A percentile compares a stretch with the other conserved stretches of the same genome.
Conservation (phyloP, 805 yeast genomes). For the Kluyveromyces nonfermentans region DNA sequence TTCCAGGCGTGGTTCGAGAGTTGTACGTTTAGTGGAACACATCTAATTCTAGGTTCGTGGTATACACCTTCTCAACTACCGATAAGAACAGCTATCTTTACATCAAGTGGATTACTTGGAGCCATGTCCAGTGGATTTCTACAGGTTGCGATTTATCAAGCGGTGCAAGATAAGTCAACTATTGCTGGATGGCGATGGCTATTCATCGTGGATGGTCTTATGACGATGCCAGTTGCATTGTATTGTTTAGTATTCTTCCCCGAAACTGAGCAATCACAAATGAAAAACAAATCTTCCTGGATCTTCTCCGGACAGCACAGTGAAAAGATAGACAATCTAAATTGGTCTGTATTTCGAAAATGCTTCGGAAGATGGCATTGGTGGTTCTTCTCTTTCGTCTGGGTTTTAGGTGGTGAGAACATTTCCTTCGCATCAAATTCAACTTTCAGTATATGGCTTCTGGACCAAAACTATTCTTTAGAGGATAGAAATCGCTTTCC, state of each 20-base stretch:
- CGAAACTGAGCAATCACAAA: slow-evolving; percentile 43
- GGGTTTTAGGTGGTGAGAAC: slow-evolving; percentile 44
- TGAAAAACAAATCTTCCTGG: slow-evolving; percentile 11
- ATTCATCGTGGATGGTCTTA: slow-evolving; percentile 51
- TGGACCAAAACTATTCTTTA: slow-evolving; percentile 33
- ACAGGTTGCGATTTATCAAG: slow-evolving; percentile 44
- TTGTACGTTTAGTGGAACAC: slow-evolving; percentile 47
- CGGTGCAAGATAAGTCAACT: slow-evolving; percentile 39
- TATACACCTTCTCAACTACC: slow-evolving; percentile 40
- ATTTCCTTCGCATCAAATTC: slow-evolving; percentile 39
- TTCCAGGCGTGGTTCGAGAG: slow-evolving; percentile 55
- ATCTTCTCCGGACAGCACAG: slow-evolving; percentile 32
- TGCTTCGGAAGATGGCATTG: slow-evolving; percentile 47
- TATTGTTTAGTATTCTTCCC: slow-evolving; percentile 54
- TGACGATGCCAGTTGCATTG: slow-evolving; percentile 48
- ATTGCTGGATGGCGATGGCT: slow-evolving; percentile 60
- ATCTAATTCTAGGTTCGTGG: slow-evolving; percentile 46
- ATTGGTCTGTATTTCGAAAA: slow-evolving; percentile 33
- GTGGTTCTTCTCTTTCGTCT: slow-evolving; percentile 44
- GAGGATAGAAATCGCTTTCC: slow-evolving; percentile 43
- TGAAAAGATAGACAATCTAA: slow-evolving; percentile 31
- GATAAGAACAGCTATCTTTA: slow-evolving; percentile 44
- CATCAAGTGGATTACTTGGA: slow-evolving; percentile 46
- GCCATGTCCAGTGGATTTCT: slow-evolving; percentile 46
- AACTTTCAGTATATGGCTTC: slow-evolving; percentile 40